A percentile compares a stretch with the other conserved stretches of the same genome.
Conservation (phyloP, 768 basidiomycete species). For the Favolaschia claudopus region DNA sequence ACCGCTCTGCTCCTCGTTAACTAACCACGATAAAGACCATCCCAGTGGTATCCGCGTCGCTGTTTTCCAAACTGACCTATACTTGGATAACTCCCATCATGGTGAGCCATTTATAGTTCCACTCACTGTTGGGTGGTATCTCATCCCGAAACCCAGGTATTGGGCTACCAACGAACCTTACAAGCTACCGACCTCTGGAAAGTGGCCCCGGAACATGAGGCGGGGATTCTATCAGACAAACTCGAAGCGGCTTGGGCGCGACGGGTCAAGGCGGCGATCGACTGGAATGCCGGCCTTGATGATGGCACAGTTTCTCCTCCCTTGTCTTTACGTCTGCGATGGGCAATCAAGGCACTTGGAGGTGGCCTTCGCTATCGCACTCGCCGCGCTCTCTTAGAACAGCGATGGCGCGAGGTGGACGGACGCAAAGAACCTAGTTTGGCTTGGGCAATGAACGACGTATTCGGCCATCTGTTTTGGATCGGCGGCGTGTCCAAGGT, state of each 20-base stretch:
- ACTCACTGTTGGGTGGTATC: neutral
- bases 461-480: conserved; percentile 68
- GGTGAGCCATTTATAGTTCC: conserved; percentile 41
- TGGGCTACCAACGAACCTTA: conserved; percentile 76
- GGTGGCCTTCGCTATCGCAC: conserved; percentile 35
- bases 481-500: conserved; percentile 67
- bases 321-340: conserved; percentile 44
- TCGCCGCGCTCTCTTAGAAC: conserved; percentile 41
- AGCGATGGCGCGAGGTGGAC: conserved; percentile 52
- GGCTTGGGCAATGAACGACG: conserved; percentile 67
- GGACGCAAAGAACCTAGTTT: conserved; percentile 60
- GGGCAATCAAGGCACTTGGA: conserved; percentile 46
- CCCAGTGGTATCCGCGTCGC: conserved; percentile 64
- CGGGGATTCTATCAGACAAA: conserved; percentile 55
- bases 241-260: conserved; percentile 64
- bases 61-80: conserved; percentile 68
- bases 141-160: conserved; percentile 40
- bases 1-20: neutral
- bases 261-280: conserved; percentile 54
- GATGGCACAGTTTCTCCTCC: conserved; percentile 53
- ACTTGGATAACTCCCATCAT: conserved; percentile 70
- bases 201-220: conserved; percentile 58
- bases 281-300: conserved; percentile 62
- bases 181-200: conserved; percentile 81
- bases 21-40: conserved; percentile 46